These are phyloP conservation scores for Backusella psychrophila DNA, from an alignment of 192 early-diverging fungal genomes.

Conservation along the genomic window DNA sequence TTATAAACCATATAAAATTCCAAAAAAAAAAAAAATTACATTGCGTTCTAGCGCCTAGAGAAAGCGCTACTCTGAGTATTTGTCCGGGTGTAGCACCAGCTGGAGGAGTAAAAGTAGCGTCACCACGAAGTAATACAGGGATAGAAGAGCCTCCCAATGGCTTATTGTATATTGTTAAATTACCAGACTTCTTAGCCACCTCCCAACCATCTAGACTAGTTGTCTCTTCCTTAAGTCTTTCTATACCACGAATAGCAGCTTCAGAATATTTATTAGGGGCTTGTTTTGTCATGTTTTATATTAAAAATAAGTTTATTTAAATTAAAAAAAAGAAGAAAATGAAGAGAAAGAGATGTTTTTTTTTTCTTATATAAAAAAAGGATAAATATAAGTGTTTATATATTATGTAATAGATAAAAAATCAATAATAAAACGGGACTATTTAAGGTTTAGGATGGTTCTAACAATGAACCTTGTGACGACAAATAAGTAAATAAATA, in stretches of 20 bases:
- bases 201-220: slow-evolving; percentile 44
- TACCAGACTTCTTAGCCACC: slow-evolving; percentile 33
- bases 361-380: no score
- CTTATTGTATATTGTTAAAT: slow-evolving; percentile 50
- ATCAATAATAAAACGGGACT: not conserved
- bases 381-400: not conserved
- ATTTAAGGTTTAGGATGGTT: not conserved
- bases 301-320: not conserved
- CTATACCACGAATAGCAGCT: not conserved
- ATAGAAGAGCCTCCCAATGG: slow-evolving; percentile 33
- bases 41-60: slow-evolving; percentile 42
- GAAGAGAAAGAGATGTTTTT: not conserved
- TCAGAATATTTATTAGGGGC: not conserved
- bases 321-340: not conserved
- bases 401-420: not conserved
- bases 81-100: slow-evolving; percentile 30
- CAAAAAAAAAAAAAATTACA: slow-evolving; percentile 34
- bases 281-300: not conserved
- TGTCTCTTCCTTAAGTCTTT: slow-evolving; percentile 41
- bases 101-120: slow-evolving; percentile 27
- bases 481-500: not conserved
- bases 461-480: not conserved
- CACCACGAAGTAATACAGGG: slow-evolving; percentile 53
- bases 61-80: slow-evolving; percentile 39
- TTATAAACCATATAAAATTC: not conserved